Evolutionary conservation across 148 eudicot species (phyloP), one percentile per base, ranked within the genome.

Genomic region (Suaeda aralocaspica): DNA sequence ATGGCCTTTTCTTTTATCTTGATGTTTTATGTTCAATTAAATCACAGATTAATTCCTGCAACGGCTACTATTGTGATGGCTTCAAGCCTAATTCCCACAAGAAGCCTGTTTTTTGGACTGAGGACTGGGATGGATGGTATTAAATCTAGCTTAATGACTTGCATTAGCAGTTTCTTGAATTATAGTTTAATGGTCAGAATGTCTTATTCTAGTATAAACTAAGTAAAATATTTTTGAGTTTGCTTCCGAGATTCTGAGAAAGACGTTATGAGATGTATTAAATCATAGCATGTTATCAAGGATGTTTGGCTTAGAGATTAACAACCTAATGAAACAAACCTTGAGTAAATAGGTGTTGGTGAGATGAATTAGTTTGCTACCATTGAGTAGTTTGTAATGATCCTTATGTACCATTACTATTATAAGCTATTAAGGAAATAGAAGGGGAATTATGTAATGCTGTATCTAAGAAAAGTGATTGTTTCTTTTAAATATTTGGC

Each of bases 81-180:
- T 93, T 87, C 76, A 85, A 69, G 80, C 95, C 98, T 53, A 93
- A 88, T 72, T 87, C 96, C 65, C 60, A 80, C 69, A 93, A 84
- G 78, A 93, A 93, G 81, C 98, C 98, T 24, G 62, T 39, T 21
- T 66, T 93, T 59, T 93, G 98, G 98, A 93, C 98, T 22, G 98
- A 93, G 69, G 82, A 93, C 64, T 93, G 98, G 98, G 95, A 87
- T 87, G 96, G 96, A 82, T 93, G 98, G 98, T 93, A 92, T 64
- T 80, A 26, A 69, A 46, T 68, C 55, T 29, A 31, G n/a, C 58
- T 63, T 59, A 29, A 31, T 67, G 72, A 30, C 39, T 21, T 65
- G 28, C 61, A 34, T 2, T 57, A 39, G 18, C 66, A 36, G 65
- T 45, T 74, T 22, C 12, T 0, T 36, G 46, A 19, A 21, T 19